Percentiles rank a stretch among this genome's conserved stretches.
Conservation (phyloP, 768 basidiomycete species). For the Macrocybe gigantea region DNA sequence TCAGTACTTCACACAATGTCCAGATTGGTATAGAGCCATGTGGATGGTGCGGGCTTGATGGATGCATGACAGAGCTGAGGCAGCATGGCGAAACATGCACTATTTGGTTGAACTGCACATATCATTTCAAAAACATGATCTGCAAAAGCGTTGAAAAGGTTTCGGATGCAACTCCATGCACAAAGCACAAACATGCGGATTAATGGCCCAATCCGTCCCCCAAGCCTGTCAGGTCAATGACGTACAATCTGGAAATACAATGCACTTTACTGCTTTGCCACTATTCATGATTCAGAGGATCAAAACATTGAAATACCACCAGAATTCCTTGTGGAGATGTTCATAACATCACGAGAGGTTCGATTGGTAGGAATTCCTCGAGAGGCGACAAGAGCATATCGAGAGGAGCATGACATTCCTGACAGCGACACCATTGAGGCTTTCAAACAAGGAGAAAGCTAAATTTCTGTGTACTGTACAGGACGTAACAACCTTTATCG, state of each 20-base stretch:
- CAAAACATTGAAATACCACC: too few relatives aligned
- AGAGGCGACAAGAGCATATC: too few relatives aligned
- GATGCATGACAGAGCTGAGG: neutral
- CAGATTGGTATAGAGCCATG: neutral
- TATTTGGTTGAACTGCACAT: neutral
- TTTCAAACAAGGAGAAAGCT: too few relatives aligned
- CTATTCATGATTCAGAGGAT: too few relatives aligned
- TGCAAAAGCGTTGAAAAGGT: neutral
- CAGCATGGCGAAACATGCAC: neutral
- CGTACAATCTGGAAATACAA: constrained; percentile 1
- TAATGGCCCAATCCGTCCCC: neutral
- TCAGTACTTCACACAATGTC: neutral
- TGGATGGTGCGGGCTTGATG: neutral
- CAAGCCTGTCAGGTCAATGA: neutral
- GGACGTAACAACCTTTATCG: too few relatives aligned
- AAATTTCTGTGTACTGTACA: too few relatives aligned
- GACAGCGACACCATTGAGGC: too few relatives aligned
- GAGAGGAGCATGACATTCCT: too few relatives aligned
- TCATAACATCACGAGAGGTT: neutral
- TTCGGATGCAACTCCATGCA: neutral
- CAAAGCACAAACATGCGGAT: neutral
- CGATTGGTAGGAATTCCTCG: too few relatives aligned
- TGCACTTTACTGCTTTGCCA: neutral
- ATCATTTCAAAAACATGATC: neutral
- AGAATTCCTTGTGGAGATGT: neutral